Base-by-base conservation (phyloP, 2,329 filamentous ascomycete species). In the Sporothrix pallida region DNA sequence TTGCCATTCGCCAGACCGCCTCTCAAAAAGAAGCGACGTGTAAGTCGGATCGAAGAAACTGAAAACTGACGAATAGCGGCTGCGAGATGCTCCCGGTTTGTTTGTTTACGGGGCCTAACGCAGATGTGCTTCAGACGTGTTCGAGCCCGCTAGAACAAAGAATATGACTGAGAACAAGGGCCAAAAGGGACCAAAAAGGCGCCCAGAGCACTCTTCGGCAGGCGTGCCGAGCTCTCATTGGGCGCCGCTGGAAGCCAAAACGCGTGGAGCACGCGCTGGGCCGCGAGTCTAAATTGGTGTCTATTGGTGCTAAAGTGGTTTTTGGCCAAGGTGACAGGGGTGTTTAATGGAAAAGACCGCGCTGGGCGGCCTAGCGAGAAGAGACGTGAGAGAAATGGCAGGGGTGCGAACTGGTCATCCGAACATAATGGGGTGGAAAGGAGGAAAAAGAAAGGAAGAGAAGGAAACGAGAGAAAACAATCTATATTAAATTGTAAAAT, bases 261-360 rank as follows among this genome's bases (percentile, higher is more conserved):
- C 68, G 68, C 68, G 68, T 70, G 68, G 68, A 70, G 68, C 37
- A 26, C 68, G 68, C 68, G 68, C 68, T 70, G 68, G 68, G 68
- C 50, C 68, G 48, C 67, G 67, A 54, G 48, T 54, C 67, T 69
- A 69, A 68, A 10, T 67, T 26, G 26, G n/a, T 17, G 52, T 56
- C 23, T 9, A 56, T 23, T n/a, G 58, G 46, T 68, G 67, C 67
- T 70, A 70, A 31, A 56, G 68, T 58, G 68, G 31, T 12, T 46
- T 68, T 56, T 67, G 31, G 9, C 31, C 31, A 37, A 37, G 31
- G 31, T 37, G 31, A 42, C 67, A 69, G 48, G 67, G 67, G 67
- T 60, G 50, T 60, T 69, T 70, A 70, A 70, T 70, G 68, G 68
- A 52, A 70, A 37, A 58, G 37, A 58, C 31, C 52, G 48, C 26